These are phyloP conservation scores for Hexamita inflata DNA, from an alignment of 208 protist genomes.

Conservation along the genomic window DNA sequence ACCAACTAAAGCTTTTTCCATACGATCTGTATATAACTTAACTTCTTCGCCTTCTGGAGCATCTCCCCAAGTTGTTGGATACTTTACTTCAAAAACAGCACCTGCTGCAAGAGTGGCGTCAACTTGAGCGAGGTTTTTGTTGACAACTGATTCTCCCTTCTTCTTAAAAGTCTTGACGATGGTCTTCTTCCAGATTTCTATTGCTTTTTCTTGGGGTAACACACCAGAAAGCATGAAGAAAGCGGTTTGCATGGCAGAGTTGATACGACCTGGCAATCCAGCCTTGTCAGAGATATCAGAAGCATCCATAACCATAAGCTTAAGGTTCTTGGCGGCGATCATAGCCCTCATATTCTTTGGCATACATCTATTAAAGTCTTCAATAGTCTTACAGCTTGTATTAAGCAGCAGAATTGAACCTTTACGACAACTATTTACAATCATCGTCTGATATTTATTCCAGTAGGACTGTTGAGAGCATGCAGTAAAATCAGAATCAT, in stretches of 20 bases:
- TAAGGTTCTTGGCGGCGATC: slow-evolving; percentile 42
- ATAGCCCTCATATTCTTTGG: slow-evolving; percentile 41
- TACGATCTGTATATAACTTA: not conserved
- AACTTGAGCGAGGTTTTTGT: slow-evolving; percentile 46
- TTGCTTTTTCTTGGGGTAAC: slow-evolving; percentile 46
- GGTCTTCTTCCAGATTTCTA: slow-evolving; percentile 47
- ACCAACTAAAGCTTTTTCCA: not conserved
- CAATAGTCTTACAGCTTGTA: slow-evolving; percentile 30
- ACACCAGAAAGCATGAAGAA: slow-evolving; percentile 57
- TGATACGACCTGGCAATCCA: slow-evolving; percentile 49
- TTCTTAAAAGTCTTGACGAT: slow-evolving; percentile 50
- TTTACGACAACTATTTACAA: slow-evolving; percentile 43
- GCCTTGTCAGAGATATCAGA: slow-evolving; percentile 39
- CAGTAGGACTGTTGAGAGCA: slow-evolving; percentile 51
- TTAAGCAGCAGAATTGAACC: slow-evolving; percentile 54
- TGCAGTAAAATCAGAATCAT: slow-evolving; percentile 54
- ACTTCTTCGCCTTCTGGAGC: slow-evolving; percentile 4
- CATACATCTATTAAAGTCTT: slow-evolving; percentile 44
- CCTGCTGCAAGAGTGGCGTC: slow-evolving; percentile 28
- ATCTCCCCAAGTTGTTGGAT: slow-evolving; percentile 33
- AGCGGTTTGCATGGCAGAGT: slow-evolving; percentile 58
- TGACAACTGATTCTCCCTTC: slow-evolving; percentile 50
- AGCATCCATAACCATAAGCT: slow-evolving; percentile 52
- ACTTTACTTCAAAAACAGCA: slow-evolving; percentile 22
- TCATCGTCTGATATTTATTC: slow-evolving; percentile 40